Evolutionary conservation across 106 monocot species (phyloP).

Genomic region (Ottelia alismoides): DNA sequence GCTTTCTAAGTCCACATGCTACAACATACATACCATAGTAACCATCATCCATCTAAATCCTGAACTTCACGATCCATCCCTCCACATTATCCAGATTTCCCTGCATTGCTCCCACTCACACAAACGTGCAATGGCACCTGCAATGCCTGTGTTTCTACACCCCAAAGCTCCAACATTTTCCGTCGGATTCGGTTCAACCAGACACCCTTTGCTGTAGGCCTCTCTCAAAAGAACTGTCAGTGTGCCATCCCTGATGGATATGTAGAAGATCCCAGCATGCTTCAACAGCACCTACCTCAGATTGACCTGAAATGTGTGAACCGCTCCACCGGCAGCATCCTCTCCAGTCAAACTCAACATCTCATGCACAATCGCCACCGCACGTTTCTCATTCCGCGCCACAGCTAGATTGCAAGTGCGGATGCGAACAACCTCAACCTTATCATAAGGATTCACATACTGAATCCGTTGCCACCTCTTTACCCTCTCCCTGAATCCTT

Average conservation of each 20-base stretch:
- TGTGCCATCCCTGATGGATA: slow-evolving; percentile 54
- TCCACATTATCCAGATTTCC: too few species aligned
- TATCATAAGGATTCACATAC: slow-evolving; percentile 65
- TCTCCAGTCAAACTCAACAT: slow-evolving; percentile 68
- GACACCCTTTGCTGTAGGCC: slow-evolving; percentile 40
- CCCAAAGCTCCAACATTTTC: slow-evolving; percentile 33
- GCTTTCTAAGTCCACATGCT: too few species aligned
- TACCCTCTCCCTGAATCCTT: slow-evolving; percentile 49
- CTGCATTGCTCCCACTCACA: too few species aligned
- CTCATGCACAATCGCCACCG: slow-evolving; percentile 68
- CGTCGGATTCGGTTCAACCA: slow-evolving; percentile 51
- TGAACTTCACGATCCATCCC: too few species aligned
- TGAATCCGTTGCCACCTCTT: slow-evolving; percentile 71
- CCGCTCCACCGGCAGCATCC: slow-evolving; percentile 56
- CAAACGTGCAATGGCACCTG: too few species aligned
- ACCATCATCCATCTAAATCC: too few species aligned
- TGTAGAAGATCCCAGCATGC: slow-evolving; percentile 78
- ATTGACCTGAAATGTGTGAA: slow-evolving; percentile 70
- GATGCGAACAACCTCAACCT: slow-evolving; percentile 9
- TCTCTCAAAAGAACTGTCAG: slow-evolving; percentile 64
- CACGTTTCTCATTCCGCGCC: slow-evolving; percentile 48
- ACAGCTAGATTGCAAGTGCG: slow-evolving; percentile 5
- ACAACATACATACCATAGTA: too few species aligned
- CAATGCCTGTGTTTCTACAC: too few species aligned
- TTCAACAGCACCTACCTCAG: slow-evolving; percentile 61